These are phyloP conservation scores for Petunia hybrid DNA, from an alignment of 305 asterid genomes.

Conservation along the genomic window DNA sequence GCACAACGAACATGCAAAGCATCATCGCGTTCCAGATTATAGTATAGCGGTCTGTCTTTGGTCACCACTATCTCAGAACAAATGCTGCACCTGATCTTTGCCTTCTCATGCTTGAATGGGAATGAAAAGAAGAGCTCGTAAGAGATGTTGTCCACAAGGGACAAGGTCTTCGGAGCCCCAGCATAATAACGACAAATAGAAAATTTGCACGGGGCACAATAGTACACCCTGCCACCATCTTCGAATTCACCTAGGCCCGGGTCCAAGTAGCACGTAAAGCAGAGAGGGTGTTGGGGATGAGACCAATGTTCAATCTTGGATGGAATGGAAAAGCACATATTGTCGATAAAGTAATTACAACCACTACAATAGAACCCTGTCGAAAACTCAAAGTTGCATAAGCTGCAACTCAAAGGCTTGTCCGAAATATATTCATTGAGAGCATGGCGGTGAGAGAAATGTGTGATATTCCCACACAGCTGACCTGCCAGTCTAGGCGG, in stretches of 20 bases:
- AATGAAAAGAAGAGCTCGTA: not conserved
- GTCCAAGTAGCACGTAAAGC: not conserved
- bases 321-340: not conserved
- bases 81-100: not conserved
- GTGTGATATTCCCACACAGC: not conserved
- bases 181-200: not conserved
- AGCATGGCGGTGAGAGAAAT: not conserved
- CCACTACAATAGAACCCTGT: not conserved
- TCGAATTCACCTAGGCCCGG: not conserved
- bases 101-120: not conserved
- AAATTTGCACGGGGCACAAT: not conserved
- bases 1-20: not conserved
- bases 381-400: fast-evolving
- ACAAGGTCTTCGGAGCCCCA: not conserved
- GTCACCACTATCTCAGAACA: not conserved
- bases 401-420: not conserved
- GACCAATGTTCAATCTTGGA: not conserved
- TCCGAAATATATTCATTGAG: not conserved
- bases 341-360: not conserved
- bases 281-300: not conserved
- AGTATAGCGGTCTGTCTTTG: not conserved
- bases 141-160: not conserved
- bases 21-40: not conserved
- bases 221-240: not conserved
- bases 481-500: not conserved